Percentiles rank a stretch among this genome's conserved stretches.
These are phyloP conservation scores for Tetradesmus obliquus DNA, from an alignment of 139 green algal genomes.

Conservation along the genomic window DNA sequence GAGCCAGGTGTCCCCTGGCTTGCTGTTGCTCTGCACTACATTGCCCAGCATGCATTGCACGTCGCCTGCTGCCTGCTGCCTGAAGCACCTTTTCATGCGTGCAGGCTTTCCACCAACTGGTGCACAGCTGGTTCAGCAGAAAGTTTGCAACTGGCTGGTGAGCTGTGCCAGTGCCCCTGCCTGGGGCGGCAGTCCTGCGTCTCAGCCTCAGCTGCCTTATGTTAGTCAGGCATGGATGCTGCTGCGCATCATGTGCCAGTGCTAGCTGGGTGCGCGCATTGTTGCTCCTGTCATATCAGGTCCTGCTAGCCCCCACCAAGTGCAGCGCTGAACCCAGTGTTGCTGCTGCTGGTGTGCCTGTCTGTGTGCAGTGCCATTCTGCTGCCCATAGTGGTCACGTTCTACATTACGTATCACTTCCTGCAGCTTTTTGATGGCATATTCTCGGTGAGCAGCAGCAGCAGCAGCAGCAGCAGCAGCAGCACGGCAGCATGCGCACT, in stretches of 20 bases:
- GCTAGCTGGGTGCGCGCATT: no score
- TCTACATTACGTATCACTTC: conserved; percentile 73
- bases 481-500: background rate
- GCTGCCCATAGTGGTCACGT: conserved; percentile 91
- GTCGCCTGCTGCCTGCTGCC: background rate
- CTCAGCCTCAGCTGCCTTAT: background rate
- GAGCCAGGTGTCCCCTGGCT: background rate
- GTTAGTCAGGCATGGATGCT: background rate
- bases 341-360: background rate
- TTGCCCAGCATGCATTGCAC: background rate
- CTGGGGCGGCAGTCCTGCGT: no score
- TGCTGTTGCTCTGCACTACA: background rate
- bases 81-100: background rate
- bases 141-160: conserved; percentile 70
- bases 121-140: conserved; percentile 62
- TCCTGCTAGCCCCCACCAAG: no score
- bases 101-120: conserved; percentile 40
- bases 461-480: no score
- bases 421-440: conserved; percentile 84
- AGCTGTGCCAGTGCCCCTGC: background rate
- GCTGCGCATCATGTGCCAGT: background rate
- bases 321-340: no score
- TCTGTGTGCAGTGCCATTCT: conserved; percentile 80
- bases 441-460: conserved; percentile 72
- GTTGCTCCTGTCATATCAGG: no score